phyloP scores from a whole-genome alignment of 2,329 filamentous ascomycete genomes.

The Aureobasidium namibiae region DNA sequence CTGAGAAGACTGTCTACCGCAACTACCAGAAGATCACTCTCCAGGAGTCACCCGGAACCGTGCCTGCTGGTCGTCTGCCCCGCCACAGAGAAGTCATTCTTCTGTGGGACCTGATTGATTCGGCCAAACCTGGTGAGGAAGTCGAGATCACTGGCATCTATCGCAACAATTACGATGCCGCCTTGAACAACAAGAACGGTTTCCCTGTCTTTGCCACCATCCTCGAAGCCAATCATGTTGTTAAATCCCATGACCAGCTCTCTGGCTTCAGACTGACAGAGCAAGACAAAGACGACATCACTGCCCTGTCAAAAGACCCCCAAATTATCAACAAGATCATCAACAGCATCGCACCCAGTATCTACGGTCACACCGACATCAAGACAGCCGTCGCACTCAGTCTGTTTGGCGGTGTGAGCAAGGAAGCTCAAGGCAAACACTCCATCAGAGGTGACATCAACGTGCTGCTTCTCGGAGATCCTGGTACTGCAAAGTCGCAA shows the following conservation, averaged over 20 bases:
- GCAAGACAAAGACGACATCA: constrained; percentile 87
- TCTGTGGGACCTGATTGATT: constrained; percentile 94
- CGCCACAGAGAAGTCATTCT: constrained; percentile 91
- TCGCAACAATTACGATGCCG: constrained; percentile 95
- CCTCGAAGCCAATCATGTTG: constrained; percentile 91
- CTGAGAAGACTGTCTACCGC: constrained; percentile 94
- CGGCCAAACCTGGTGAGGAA: constrained; percentile 93
- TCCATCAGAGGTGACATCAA: constrained; percentile 96
- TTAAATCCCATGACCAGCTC: constrained; percentile 95
- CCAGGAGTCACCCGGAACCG: constrained; percentile 93
- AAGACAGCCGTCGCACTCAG: constrained; percentile 94
- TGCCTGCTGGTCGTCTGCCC: constrained; percentile 88
- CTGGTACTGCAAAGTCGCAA: constrained; percentile 96
- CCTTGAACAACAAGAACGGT: constrained; percentile 96
- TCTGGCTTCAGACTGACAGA: constrained; percentile 93
- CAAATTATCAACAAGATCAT: constrained; percentile 90
- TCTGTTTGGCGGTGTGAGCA: constrained; percentile 89
- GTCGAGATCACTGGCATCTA: constrained; percentile 96
- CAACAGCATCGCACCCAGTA: constrained; percentile 88
- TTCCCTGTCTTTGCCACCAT: constrained; percentile 98
- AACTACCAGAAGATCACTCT: constrained; percentile 98
- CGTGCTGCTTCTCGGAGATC: constrained; percentile 88
- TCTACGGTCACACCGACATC: constrained; percentile 93
- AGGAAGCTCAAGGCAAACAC: constrained; percentile 80
- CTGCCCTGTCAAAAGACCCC: constrained; percentile 77